phyloP scores from a whole-genome alignment of 257 asterid genomes.

The Apocynum venetum region DNA sequence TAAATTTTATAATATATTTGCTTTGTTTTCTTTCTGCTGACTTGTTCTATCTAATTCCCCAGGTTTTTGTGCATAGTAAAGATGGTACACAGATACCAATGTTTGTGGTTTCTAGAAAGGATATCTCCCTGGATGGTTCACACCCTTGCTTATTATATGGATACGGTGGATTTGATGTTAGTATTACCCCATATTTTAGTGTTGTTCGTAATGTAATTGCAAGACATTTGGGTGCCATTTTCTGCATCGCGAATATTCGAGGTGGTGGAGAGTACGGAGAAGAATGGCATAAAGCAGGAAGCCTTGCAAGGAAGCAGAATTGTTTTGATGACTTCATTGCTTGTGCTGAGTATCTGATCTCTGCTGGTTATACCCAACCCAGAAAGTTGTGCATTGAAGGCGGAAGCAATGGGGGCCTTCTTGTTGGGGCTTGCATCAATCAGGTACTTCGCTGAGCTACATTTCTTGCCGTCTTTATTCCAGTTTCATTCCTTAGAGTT shows the following conservation, averaged over 20 bases:
- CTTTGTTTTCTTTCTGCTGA: neutral
- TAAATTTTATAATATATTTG: neutral
- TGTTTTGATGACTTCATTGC: constrained; percentile 84
- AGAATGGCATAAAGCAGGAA: constrained; percentile 96
- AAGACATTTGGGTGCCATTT: constrained; percentile 62
- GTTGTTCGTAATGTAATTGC: constrained; percentile 56
- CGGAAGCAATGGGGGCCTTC: constrained; percentile 96
- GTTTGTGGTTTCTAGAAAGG: constrained; percentile 76
- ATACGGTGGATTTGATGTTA: constrained; percentile 86
- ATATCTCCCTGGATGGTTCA: constrained; percentile 69
- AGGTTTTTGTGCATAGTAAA: constrained; percentile 82
- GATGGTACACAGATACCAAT: constrained; percentile 75
- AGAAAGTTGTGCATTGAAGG: constrained; percentile 92
- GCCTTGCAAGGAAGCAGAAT: constrained; percentile 80
- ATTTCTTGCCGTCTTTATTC: neutral
- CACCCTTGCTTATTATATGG: constrained; percentile 82
- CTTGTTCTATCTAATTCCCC: constrained; percentile 7
- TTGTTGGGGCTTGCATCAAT: constrained; percentile 88
- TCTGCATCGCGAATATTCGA: constrained; percentile 86
- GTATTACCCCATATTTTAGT: constrained; percentile 65
- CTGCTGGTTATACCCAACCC: constrained; percentile 86
- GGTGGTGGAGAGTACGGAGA: constrained; percentile 99
- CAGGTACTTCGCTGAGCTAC: constrained; percentile 41
- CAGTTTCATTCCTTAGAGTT: neutral
- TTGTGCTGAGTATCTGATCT: constrained; percentile 72